Base-by-base conservation (phyloP, 2,329 filamentous ascomycete genomes). In the Alternaria metachromatica region DNA sequence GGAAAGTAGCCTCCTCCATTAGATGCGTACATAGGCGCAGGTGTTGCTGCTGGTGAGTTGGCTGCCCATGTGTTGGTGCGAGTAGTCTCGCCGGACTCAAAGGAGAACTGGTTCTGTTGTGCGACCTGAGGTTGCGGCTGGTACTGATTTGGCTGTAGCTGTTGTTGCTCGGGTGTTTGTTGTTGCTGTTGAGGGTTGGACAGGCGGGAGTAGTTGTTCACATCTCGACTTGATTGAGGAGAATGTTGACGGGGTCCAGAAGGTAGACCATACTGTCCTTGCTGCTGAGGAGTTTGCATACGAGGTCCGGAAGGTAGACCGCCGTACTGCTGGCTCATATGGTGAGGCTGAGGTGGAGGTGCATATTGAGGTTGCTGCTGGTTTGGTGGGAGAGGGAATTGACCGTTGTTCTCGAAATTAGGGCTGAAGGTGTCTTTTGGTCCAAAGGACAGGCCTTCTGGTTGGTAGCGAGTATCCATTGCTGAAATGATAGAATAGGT, bases 381-480 rank as follows among this genome's bases (percentile, higher is more conserved):
- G 20, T 60, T 49, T 18, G 67, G 62, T n/a, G 67, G 62, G 20
- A 62, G 62, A 30, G 66, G 51, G 28, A 70, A 71, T 45, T 58
- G 66, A n/a, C 58, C 48, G 50, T 41, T 41, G 37, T 62, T 65
- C 59, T 73, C 65, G 54, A 67, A 66, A 57, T 73, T 72, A 44
- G 64, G 66, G 46, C 62, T 70, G 63, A 71, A 76, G 49, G 50
- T 61, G 55, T 66, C 65, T 50, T 63, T 71, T 65, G 61, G 72
- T 45, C 72, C 73, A 62, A 73, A 73, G 43, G 72, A 70, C 58
- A 73, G 55, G 30, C 71, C 68, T 58, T 72, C 66, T 37, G 72
- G 71, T 58, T 76, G 72, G 54, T 71, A 77, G 57, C 70, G 71
- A 63, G 70, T 70, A 58, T 78, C 74, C 76, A 78, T 78, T 67